A percentile compares a stretch with the other conserved stretches of the same genome.
Conservation (phyloP, 176 grass and related monocot genomes). For the Guadua angustifolia region DNA sequence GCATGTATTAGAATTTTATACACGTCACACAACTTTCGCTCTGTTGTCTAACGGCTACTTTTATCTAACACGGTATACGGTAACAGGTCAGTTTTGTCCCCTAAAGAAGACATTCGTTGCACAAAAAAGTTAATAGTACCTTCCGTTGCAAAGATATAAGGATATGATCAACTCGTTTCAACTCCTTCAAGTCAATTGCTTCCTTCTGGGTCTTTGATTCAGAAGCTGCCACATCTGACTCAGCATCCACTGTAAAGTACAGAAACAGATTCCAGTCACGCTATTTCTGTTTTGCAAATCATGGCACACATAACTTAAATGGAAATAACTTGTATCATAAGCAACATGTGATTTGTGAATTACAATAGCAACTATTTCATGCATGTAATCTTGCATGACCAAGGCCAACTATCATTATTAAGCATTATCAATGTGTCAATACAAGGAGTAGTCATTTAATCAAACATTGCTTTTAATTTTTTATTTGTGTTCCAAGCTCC, state of each 20-base stretch:
- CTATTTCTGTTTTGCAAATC: not conserved
- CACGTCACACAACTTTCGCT: slow-evolving; percentile 6
- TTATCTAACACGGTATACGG: not conserved
- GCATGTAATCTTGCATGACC: slow-evolving; percentile 14
- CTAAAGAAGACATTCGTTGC: not conserved
- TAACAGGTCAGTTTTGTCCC: not conserved
- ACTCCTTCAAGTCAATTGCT: slow-evolving; percentile 84
- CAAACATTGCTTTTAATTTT: slow-evolving; percentile 7
- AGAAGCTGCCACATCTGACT: slow-evolving; percentile 61
- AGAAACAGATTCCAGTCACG: slow-evolving; percentile 29
- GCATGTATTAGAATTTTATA: not conserved
- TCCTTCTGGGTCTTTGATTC: slow-evolving; percentile 81
- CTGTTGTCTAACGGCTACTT: not conserved
- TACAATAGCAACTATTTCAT: slow-evolving; percentile 5
- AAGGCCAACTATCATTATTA: not conserved
- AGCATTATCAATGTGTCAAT: not conserved
- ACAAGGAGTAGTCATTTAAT: not conserved
- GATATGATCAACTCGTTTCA: slow-evolving; percentile 92
- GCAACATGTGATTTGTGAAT: slow-evolving; percentile 20
- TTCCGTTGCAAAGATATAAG: slow-evolving; percentile 73
- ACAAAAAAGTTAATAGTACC: slow-evolving; percentile 50
- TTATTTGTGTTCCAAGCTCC: not conserved
- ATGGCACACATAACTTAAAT: not conserved
- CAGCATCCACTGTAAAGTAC: slow-evolving; percentile 64
- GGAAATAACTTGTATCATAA: not conserved